Evolutionary conservation across 2,329 filamentous ascomycete genomes (phyloP).

Genomic region (Lasiodiplodia hormozganensis): DNA sequence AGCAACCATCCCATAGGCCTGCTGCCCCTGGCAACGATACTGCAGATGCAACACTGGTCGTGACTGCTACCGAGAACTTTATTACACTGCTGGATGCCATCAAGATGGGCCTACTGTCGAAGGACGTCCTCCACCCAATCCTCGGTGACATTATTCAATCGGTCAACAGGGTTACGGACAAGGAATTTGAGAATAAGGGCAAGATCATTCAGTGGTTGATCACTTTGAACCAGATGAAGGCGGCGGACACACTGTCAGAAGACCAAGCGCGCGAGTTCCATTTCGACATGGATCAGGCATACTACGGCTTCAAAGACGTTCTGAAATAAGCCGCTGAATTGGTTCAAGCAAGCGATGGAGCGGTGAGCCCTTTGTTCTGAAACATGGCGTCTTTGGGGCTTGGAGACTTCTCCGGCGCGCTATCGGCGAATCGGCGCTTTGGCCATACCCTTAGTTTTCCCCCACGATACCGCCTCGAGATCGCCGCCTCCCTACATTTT

Average conservation of each 20-base stretch:
- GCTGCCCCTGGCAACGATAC: constrained; percentile 46
- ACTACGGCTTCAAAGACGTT: constrained; percentile 88
- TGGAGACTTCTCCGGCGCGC: constrained; percentile 10
- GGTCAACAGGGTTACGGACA: constrained; percentile 94
- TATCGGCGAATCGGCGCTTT: constrained; percentile 27
- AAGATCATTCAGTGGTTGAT: constrained; percentile 99
- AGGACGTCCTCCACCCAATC: constrained; percentile 94
- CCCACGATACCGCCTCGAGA: constrained; percentile 15
- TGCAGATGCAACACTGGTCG: constrained; percentile 71
- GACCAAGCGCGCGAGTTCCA: constrained; percentile 88
- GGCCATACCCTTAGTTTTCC: constrained; percentile 25
- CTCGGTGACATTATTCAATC: constrained; percentile 96
- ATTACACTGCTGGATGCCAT: constrained; percentile 97
- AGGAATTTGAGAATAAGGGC: constrained; percentile 91
- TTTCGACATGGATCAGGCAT: constrained; percentile 92
- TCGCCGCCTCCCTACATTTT: constrained; percentile 22
- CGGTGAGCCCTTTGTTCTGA: constrained; percentile 11
- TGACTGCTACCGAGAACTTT: constrained; percentile 95
- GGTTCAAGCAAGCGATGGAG: background rate
- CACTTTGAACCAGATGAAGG: constrained; percentile 95
- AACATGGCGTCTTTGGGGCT: background rate
- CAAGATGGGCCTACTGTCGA: constrained; percentile 88
- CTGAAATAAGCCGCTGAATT: constrained; percentile 49
- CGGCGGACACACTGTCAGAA: constrained; percentile 86
- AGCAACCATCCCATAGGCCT: constrained; percentile 60